phyloP scores from a whole-genome alignment of 345 rosid species.

The Aurinia saxatilis region DNA sequence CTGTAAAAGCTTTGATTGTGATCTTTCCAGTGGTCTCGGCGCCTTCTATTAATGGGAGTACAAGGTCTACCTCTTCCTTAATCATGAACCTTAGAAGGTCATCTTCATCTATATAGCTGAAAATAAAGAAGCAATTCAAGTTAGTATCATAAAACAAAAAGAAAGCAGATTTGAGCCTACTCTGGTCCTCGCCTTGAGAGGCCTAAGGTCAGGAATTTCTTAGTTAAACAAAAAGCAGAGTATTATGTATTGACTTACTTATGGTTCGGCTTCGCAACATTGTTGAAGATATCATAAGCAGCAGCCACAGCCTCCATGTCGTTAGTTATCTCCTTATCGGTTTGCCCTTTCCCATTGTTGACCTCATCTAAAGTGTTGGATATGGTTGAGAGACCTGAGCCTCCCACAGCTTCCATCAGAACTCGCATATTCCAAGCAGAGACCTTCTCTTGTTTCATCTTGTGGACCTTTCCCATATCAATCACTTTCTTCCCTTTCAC shows the following conservation, averaged over 20 bases:
- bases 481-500: conserved; percentile 46
- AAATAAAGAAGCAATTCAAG: not conserved
- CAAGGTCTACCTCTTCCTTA: conserved; percentile 78
- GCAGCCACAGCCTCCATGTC: conserved; percentile 79
- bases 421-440: conserved; percentile 92
- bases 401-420: conserved; percentile 64
- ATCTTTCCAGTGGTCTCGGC: conserved; percentile 41
- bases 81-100: conserved; percentile 82
- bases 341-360: conserved; percentile 27
- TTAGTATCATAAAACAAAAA: not conserved
- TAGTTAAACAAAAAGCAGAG: not conserved
- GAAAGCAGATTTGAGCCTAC: not conserved
- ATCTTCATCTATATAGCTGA: conserved; percentile 65
- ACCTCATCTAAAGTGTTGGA: conserved; percentile 53
- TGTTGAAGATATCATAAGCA: conserved; percentile 55
- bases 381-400: conserved; percentile 60
- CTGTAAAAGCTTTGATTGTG: conserved; percentile 51
- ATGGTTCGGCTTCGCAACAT: conserved; percentile 39
- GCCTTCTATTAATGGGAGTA: conserved; percentile 60
- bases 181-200: no score
- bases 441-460: conserved; percentile 76
- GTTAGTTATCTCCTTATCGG: conserved; percentile 58
- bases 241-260: conserved; percentile 36
- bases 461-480: conserved; percentile 70
- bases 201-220: no score